phyloP scores from a whole-genome alignment of 139 green algal genomes.

The Volvox reticuliferus region DNA sequence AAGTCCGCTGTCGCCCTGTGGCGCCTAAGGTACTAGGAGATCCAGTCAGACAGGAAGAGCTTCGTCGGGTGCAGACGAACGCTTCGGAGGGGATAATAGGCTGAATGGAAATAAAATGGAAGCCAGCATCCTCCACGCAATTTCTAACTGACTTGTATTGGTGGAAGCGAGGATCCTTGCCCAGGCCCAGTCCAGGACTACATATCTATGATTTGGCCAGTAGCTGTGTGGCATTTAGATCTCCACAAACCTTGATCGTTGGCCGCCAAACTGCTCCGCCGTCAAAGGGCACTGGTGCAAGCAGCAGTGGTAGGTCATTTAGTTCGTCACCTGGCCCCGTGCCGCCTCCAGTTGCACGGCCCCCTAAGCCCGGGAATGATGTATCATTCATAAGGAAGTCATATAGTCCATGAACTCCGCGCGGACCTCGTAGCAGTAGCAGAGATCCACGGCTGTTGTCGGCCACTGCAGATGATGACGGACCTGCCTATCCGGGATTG shows the following conservation, averaged over 20 bases:
- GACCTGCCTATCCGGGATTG: not conserved
- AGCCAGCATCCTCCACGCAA: not conserved
- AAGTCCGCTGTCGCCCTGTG: not conserved
- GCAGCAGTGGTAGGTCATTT: slow-evolving; percentile 71
- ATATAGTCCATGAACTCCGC: slow-evolving; percentile 72
- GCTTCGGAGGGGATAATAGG: too few species aligned
- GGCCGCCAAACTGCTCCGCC: slow-evolving; percentile 52
- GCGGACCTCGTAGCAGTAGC: slow-evolving; percentile 65
- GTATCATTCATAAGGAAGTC: slow-evolving; percentile 71
- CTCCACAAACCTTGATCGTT: slow-evolving; percentile 33
- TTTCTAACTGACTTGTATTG: not conserved
- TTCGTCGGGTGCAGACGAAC: not conserved
- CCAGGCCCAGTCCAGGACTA: too few species aligned
- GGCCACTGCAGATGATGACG: not conserved
- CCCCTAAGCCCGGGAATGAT: not conserved
- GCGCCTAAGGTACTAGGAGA: not conserved
- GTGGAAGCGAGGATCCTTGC: not conserved
- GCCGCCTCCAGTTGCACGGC: not conserved
- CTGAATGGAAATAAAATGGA: too few species aligned
- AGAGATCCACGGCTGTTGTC: slow-evolving; percentile 67
- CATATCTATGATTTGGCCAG: too few species aligned
- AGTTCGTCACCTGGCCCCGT: not conserved
- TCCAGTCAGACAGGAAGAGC: too few species aligned
- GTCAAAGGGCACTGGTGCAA: slow-evolving; percentile 70
- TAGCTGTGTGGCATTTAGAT: not conserved